Evolutionary conservation across 2,329 filamentous ascomycete genomes (phyloP), one percentile per base, ranked within the genome.

Genomic region (Lasiodiplodia sp.): DNA sequence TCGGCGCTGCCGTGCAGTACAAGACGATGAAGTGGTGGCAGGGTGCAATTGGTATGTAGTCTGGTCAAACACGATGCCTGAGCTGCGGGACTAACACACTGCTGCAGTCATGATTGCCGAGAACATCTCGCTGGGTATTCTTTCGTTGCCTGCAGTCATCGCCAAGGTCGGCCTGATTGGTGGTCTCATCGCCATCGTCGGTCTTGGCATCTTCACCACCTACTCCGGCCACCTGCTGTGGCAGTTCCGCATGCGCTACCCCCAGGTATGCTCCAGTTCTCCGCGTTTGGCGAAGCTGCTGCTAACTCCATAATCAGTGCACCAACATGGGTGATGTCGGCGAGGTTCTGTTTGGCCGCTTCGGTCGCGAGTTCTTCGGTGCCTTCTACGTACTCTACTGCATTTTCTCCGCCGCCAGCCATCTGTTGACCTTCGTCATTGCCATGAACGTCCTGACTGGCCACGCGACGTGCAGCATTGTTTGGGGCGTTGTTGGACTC

Each of bases 241-340:
- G 44, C 85, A 88, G 75, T 87, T 90, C 79, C 87, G 87, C 73
- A 78, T 85, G 73, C 79, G 77, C 67, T 84, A 87, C 74, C 89
- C 90, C 4, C 80, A 88, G 11, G 85, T 92, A 66, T 8, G 52
- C 40, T n/a, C 6, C 28, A 11, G 2, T 4, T 25, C 77, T 84
- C 67, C 78, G 75, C 55, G 84, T 23, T 90, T 92, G 72, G 90
- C 88, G 16, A 90, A 89, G 2, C 81, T 85, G 57, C 81, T 92
- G 62, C 81, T 92, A 62, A 83, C 91, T 91, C 12, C 80, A 78
- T 21, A 18, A 18, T n/a, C 52, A 68, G 66, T 40, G 34, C 68
- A 83, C 86, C 58, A 89, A 89, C 75, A 91, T 92, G 77, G 89
- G 89, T 34, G 91, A 93, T 72, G 91, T 89, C 7, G 90, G 90